These are phyloP conservation scores for Capsella bursapastoris DNA, from an alignment of 345 rosid genomes.

Conservation along the genomic window DNA sequence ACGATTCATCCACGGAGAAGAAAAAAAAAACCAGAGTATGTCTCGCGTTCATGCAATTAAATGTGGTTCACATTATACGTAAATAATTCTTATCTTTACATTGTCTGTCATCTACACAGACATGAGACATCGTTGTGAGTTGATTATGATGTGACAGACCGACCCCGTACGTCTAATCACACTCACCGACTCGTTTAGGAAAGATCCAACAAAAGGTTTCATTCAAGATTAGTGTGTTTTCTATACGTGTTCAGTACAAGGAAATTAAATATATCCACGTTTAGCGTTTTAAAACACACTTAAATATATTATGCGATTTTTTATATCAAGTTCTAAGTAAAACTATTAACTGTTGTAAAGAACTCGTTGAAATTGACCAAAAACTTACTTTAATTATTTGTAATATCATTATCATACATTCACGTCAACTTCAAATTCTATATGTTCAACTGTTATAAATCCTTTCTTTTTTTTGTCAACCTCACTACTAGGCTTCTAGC, in stretches of 20 bases:
- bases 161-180: too few relatives aligned
- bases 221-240: too few relatives aligned
- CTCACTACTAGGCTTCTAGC: too few relatives aligned
- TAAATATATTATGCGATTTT: too few relatives aligned
- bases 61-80: not conserved
- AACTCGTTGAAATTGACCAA: too few relatives aligned
- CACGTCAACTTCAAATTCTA: not conserved
- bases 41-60: constrained; percentile 12
- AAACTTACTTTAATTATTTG: too few relatives aligned
- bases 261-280: too few relatives aligned
- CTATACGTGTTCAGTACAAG: not conserved
- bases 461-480: too few relatives aligned
- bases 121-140: not conserved
- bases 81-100: not conserved
- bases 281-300: too few relatives aligned
- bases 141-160: not conserved
- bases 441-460: not conserved
- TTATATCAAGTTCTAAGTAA: too few relatives aligned
- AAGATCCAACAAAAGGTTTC: too few relatives aligned
- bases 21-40: not conserved
- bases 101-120: not conserved
- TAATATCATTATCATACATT: not conserved
- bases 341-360: too few relatives aligned
- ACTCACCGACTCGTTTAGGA: constrained; percentile 1
- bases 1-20: constrained; percentile 24